Conservation (phyloP, 352 stramenopile species). For the Phytophthora macrochlamydospora region DNA sequence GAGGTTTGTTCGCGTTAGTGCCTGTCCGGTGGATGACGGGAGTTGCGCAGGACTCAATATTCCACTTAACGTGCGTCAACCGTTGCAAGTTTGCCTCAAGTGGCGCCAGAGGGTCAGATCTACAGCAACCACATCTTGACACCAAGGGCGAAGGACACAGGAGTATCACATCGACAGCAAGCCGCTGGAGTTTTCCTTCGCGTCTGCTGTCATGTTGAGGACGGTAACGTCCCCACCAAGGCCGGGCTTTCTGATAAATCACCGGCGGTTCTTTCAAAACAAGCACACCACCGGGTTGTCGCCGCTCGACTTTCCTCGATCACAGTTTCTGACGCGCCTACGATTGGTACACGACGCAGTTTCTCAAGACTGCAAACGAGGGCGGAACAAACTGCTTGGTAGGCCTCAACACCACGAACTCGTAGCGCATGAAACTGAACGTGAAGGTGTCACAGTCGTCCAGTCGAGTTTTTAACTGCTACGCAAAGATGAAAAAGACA, state of each 20-base stretch:
- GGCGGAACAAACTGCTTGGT: too few species aligned
- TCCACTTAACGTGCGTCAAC: conserved; percentile 50
- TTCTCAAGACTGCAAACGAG: conserved; percentile 3
- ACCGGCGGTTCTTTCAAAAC: not conserved
- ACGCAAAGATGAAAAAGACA: too few species aligned
- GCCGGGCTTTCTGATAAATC: not conserved
- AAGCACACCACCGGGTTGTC: not conserved
- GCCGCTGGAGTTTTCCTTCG: conserved; percentile 3
- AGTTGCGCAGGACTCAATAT: conserved; percentile 30
- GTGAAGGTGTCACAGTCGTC: conserved; percentile 32
- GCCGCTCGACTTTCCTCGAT: conserved; percentile 11
- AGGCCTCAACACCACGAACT: too few species aligned
- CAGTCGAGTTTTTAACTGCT: conserved; percentile 23
- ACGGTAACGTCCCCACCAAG: not conserved
- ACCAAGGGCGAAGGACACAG: too few species aligned
- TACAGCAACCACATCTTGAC: conserved; percentile 10
- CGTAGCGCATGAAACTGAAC: conserved; percentile 37
- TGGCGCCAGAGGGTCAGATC: conserved; percentile 38
- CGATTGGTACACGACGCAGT: conserved; percentile 14
- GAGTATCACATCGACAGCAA: too few species aligned
- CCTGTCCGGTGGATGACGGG: conserved; percentile 22
- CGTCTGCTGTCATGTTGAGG: not conserved
- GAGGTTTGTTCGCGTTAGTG: conserved; percentile 22
- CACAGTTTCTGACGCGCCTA: conserved; percentile 34
- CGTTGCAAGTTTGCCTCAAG: conserved; percentile 27